These are phyloP conservation scores for Gamarada debralockiae DNA, from an alignment of 495 filamentous ascomycete species.

Conservation along the genomic window DNA sequence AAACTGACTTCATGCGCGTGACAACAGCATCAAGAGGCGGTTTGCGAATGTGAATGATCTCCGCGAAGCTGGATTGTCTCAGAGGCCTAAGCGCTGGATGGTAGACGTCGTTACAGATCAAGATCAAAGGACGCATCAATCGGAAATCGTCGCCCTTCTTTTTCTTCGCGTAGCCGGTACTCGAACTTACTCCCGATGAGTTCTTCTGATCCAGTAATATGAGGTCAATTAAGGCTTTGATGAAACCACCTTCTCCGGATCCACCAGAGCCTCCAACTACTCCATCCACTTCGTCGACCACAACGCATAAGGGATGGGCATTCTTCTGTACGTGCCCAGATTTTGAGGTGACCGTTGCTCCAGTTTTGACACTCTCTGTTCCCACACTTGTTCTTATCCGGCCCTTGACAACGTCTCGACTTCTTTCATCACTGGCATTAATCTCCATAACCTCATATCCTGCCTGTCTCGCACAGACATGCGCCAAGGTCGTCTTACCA, in stretches of 20 bases:
- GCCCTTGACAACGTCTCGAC: constrained; percentile 76
- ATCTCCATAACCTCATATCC: constrained; percentile 93
- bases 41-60: constrained; percentile 89
- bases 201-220: constrained; percentile 84
- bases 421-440: constrained; percentile 80
- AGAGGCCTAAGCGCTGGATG: constrained; percentile 82
- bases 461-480: constrained; percentile 92
- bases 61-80: constrained; percentile 73
- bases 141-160: constrained; percentile 80
- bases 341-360: constrained; percentile 52
- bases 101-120: constrained; percentile 98
- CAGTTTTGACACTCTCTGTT: constrained; percentile 86
- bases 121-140: constrained; percentile 79
- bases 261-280: constrained; percentile 75
- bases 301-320: constrained; percentile 85
- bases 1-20: constrained; percentile 72
- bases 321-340: constrained; percentile 60
- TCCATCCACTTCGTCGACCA: constrained; percentile 96
- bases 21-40: constrained; percentile 86
- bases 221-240: constrained; percentile 90
- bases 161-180: constrained; percentile 32
- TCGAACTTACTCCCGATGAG: constrained; percentile 38
- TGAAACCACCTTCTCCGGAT: constrained; percentile 75
- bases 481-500: constrained; percentile 93
- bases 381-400: constrained; percentile 83